Percentiles rank a stretch among this genome's conserved stretches.
Evolutionary conservation across 1,284 basidiomycete genomes (phyloP).

Genomic region (Leccinum fallax): DNA sequence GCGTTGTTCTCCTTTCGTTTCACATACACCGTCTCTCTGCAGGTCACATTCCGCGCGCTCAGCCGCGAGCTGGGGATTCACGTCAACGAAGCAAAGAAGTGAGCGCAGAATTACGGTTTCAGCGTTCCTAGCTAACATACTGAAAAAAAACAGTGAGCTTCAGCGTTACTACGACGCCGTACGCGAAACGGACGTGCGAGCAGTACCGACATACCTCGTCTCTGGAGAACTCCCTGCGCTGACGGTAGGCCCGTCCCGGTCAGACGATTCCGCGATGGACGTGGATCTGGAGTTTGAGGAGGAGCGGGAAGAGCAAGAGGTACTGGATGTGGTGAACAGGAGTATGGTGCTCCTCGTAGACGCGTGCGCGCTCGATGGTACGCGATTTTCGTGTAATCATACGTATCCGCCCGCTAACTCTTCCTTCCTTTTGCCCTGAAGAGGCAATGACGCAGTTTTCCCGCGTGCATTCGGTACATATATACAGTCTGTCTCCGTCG

Average conservation of each 20-base stretch:
- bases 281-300: conserved; percentile 44
- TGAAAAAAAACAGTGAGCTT: conserved; percentile 55
- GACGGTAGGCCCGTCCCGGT: conserved; percentile 13
- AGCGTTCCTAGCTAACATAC: conserved; percentile 1
- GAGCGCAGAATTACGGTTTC: conserved; percentile 18
- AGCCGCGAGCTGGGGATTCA: conserved; percentile 69
- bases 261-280: conserved; percentile 45
- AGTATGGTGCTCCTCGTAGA: conserved; percentile 55
- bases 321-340: conserved; percentile 39
- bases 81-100: conserved; percentile 77
- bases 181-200: conserved; percentile 41
- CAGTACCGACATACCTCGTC: conserved; percentile 67
- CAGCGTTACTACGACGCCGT: conserved; percentile 52
- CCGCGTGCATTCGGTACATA: conserved; percentile 52
- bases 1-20: no score
- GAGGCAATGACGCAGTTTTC: conserved; percentile 52
- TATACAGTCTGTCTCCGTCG: conserved; percentile 69
- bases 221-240: conserved; percentile 48
- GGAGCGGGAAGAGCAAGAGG: conserved; percentile 19
- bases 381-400: conserved; percentile 22
- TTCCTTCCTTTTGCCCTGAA: conserved; percentile 27
- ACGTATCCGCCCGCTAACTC: background rate
- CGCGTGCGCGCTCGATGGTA: conserved; percentile 62
- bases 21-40: background rate
- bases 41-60: conserved; percentile 77